Percentiles rank a stretch among this genome's conserved stretches.
Evolutionary conservation across 495 filamentous ascomycete species (phyloP).

Genomic region (Xylaria castorea): DNA sequence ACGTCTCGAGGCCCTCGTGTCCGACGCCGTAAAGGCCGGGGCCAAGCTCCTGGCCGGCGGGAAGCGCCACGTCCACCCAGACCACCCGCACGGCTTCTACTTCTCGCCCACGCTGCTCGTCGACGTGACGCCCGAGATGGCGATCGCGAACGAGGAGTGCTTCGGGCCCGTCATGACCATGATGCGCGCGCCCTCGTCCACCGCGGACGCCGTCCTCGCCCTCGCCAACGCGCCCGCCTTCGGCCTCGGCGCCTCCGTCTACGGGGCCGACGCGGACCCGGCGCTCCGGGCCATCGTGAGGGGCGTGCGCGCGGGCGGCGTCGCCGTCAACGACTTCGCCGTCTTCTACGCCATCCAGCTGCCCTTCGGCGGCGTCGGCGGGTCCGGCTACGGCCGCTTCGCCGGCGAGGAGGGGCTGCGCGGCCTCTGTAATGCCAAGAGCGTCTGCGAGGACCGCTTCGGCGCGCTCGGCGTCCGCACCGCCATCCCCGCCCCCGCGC

Average conservation of each 20-base stretch:
- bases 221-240: conserved; percentile 81
- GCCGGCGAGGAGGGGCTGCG: conserved; percentile 89
- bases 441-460: conserved; percentile 79
- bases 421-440: conserved; percentile 83
- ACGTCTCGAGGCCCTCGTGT: conserved; percentile 72
- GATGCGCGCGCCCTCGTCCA: conserved; percentile 65
- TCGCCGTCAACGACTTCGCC: conserved; percentile 93
- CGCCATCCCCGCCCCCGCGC: conserved; percentile 75
- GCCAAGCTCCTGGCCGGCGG: conserved; percentile 85
- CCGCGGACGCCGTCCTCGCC: conserved; percentile 65
- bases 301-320: conserved; percentile 84
- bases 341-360: conserved; percentile 90
- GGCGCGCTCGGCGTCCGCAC: conserved; percentile 68
- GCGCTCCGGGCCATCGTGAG: conserved; percentile 57
- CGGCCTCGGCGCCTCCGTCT: conserved; percentile 83
- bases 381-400: conserved; percentile 92
- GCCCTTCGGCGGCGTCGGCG: conserved; percentile 87
- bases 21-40: conserved; percentile 76
- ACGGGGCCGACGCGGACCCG: conserved; percentile 64
- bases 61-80: conserved; percentile 70
- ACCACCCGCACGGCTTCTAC: conserved; percentile 80
- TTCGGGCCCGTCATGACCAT: conserved; percentile 90
- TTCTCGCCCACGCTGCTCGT: conserved; percentile 89
- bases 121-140: conserved; percentile 79
- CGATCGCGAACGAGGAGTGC: conserved; percentile 88